These are phyloP conservation scores for Xerocomellus chrysenteron DNA, from an alignment of 768 basidiomycete species.

Conservation along the genomic window DNA sequence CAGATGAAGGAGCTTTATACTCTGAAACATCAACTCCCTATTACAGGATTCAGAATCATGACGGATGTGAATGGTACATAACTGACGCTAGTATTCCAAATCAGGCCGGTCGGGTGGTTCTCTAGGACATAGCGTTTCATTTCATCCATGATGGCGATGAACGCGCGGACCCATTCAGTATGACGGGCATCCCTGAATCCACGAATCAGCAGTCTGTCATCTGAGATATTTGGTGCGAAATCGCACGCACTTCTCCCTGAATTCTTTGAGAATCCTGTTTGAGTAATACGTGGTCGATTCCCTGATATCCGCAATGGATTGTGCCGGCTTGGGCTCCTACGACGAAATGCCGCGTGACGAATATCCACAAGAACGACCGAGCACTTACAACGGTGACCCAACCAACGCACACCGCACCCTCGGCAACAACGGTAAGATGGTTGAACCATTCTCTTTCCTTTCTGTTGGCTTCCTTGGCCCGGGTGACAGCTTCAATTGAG, in stretches of 20 bases:
- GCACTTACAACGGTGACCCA: slow-evolving; percentile 83
- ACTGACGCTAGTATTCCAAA: slow-evolving; percentile 83
- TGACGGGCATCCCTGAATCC: slow-evolving; percentile 77
- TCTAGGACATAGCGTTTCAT: slow-evolving; percentile 82
- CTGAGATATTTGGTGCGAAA: background rate
- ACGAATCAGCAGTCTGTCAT: slow-evolving; percentile 3
- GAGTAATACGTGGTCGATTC: slow-evolving; percentile 87
- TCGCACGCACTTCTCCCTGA: slow-evolving; percentile 78
- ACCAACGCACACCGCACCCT: slow-evolving; percentile 76
- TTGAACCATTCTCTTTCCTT: slow-evolving; percentile 80
- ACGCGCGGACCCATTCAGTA: slow-evolving; percentile 83
- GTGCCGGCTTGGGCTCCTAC: slow-evolving; percentile 74
- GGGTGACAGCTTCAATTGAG: slow-evolving; percentile 73
- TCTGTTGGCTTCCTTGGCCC: slow-evolving; percentile 77
- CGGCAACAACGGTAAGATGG: slow-evolving; percentile 78
- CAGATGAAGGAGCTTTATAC: slow-evolving; percentile 41
- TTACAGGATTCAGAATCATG: background rate
- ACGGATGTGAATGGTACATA: background rate
- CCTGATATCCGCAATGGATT: slow-evolving; percentile 78
- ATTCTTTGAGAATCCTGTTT: slow-evolving; percentile 88
- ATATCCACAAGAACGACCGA: background rate
- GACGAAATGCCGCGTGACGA: background rate
- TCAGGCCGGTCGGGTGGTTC: slow-evolving; percentile 80
- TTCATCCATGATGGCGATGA: slow-evolving; percentile 68
- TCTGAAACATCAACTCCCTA: slow-evolving; percentile 60